phyloP scores from a whole-genome alignment of 192 early-diverging fungal genomes.

The Backusella sp. region DNA sequence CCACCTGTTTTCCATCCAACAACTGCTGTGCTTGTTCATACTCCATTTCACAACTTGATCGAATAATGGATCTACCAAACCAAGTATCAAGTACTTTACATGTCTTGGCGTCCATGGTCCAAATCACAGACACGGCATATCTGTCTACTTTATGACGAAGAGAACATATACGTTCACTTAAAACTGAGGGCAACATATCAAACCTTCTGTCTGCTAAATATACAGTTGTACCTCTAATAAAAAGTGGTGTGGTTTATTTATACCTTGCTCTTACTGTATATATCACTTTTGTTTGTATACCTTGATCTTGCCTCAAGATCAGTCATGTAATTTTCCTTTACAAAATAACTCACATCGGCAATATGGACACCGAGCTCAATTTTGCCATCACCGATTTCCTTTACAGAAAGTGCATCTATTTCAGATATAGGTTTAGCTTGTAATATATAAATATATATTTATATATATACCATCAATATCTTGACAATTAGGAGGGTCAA shows the following conservation, averaged over 20 bases:
- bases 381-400: slow-evolving; percentile 42
- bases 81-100: slow-evolving; percentile 56
- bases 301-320: slow-evolving; percentile 68
- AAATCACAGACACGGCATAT: slow-evolving; percentile 72
- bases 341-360: slow-evolving; percentile 74
- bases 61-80: slow-evolving; percentile 73
- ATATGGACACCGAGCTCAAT: slow-evolving; percentile 78
- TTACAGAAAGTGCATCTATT: slow-evolving; percentile 65
- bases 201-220: slow-evolving; percentile 79
- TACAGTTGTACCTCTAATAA: slow-evolving; percentile 65
- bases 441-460: too few species aligned
- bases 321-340: slow-evolving; percentile 57
- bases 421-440: background rate
- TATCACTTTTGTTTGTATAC: background rate
- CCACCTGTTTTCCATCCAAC: slow-evolving; percentile 51
- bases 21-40: slow-evolving; percentile 77
- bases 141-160: slow-evolving; percentile 65
- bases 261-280: background rate
- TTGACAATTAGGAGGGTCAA: slow-evolving; percentile 75
- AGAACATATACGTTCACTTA: slow-evolving; percentile 74
- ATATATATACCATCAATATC: slow-evolving; percentile 64
- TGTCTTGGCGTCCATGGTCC: slow-evolving; percentile 52
- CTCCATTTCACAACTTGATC: slow-evolving; percentile 73
- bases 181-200: slow-evolving; percentile 75
- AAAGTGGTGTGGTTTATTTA: background rate